phyloP scores from a whole-genome alignment of 768 basidiomycete genomes.

The Mycena haematopus region DNA sequence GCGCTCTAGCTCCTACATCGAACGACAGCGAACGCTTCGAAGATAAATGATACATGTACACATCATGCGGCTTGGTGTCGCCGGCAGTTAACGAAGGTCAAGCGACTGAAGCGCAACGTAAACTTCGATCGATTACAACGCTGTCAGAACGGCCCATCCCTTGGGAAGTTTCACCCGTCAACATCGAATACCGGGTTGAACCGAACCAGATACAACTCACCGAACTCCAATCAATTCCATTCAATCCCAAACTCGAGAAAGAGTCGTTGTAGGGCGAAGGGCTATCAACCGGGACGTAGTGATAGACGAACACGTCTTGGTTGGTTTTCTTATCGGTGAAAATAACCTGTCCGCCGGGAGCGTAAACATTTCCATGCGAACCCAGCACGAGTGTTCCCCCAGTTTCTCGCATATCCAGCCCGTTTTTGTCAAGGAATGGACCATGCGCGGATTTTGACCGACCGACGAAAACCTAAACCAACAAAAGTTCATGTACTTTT shows the following conservation, averaged over 20 bases:
- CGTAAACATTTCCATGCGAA: constrained; percentile 27
- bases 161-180: not conserved
- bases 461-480: constrained; percentile 23
- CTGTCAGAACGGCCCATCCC: constrained; percentile 19
- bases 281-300: constrained; percentile 25
- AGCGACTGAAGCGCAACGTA: too few relatives aligned
- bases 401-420: constrained; percentile 17
- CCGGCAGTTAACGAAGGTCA: too few relatives aligned
- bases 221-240: constrained; percentile 27
- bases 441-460: constrained; percentile 20
- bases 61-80: too few relatives aligned
- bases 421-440: constrained; percentile 24
- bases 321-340: constrained; percentile 18
- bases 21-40: too few relatives aligned
- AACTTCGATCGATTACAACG: not conserved
- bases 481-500: not conserved
- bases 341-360: constrained; percentile 25
- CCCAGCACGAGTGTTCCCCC: constrained; percentile 24
- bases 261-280: constrained; percentile 21
- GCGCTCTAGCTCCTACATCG: too few relatives aligned
- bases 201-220: constrained; percentile 1
- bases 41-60: too few relatives aligned
- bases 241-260: constrained; percentile 26
- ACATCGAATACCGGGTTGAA: not conserved
- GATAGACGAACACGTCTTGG: constrained; percentile 26